Evolutionary conservation across 2,329 filamentous ascomycete species (phyloP), one percentile per base, ranked within the genome.

Genomic region (Pseudocercospora vitis): DNA sequence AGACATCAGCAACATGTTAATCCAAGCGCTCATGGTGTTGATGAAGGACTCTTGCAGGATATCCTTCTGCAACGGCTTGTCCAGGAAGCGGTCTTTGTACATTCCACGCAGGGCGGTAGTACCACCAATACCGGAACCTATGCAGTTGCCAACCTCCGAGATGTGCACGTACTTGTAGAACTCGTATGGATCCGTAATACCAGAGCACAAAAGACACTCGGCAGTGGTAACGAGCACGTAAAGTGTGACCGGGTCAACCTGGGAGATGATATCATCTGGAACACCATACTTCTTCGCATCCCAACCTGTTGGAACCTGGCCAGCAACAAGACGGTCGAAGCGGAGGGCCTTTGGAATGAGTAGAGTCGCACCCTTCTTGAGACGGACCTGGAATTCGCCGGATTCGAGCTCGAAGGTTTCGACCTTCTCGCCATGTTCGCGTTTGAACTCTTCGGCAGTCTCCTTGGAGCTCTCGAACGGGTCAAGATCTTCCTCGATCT

Each of bases 121-220:
- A 76, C 94, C 95, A 81, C 94, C 94, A 79, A 99, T 96, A 80
- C 95, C 94, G 26, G 95, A 99, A 74, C 94, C 94, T 64, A 99
- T 86, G 70, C 92, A 97, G 81, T 99, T 99, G 73, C 94, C 94
- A 48, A 99, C 89, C 71, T 99, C 89, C 6, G 94, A 97, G 57
- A 99, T 85, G 73, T 99, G 94, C 59, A 99, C 91, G 68, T 99
- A 99, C 79, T 97, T 91, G 83, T 99, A 99, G 78, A 99, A 97
- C 76, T 99, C 94, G 70, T 97, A 99, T 16, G 94, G 95, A 70
- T 99, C 95, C 21, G 94, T 97, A 72, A 99, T 92, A 85, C 94
- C 94, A 59, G 89, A 87, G 24, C 90, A 87, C 48, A 99, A 81
- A 6, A 99, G 85, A 55, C 91, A 86, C 74, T 99, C 95, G 1